Base-by-base conservation (phyloP, 1,284 basidiomycete genomes). In the Phellopilus nigrolimitatus region DNA sequence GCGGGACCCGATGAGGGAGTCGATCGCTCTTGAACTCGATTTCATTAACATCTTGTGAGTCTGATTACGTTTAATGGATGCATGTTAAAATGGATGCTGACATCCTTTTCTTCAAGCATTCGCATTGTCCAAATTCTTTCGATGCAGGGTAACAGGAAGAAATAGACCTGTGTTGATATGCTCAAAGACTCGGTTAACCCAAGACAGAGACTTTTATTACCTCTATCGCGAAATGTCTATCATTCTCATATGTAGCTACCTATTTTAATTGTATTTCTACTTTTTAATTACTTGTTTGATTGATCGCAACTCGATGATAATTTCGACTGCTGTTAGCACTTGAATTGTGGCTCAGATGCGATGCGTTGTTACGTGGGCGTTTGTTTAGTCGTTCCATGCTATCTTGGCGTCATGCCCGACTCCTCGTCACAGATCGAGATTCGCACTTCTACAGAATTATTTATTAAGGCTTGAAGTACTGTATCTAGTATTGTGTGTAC, bases 11-110 rank as follows among this genome's bases (percentile, higher is more conserved):
- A 69, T 95, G 57, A 82, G 77, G 54, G 91, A 95, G 69, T 80
- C 87, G 8, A 80, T 90, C 51, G 75, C 82, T 46, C 73, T 94
- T 41, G 84, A 93, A 64, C 76, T 95, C 50, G 89, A 93, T 64
- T 87, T 92, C 75, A 83, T 95, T 65, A 94, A 89, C 64, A 88
- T 90, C 49, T 89, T 91, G 87, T 86, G 58, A 57, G 80, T 71
- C 21, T 41, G 25, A 30, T 47, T 15, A 30, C 6, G 15, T 27
- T n/a, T n/a, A n/a, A n/a, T n/a, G 5, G 33, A 10, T 15, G 24
- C 36, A 12, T 13, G 10, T 5, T 39, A 25, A 37, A 31, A 4
- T 30, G 17, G 15, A 34, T 3, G 30, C 17, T 47, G 8, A 30
- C 37, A n/a, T 36, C 59, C 51, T 21, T 47, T 37, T 13, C 10